Base-by-base conservation (phyloP, 2,329 filamentous ascomycete genomes). In the Xylaria sp. region DNA sequence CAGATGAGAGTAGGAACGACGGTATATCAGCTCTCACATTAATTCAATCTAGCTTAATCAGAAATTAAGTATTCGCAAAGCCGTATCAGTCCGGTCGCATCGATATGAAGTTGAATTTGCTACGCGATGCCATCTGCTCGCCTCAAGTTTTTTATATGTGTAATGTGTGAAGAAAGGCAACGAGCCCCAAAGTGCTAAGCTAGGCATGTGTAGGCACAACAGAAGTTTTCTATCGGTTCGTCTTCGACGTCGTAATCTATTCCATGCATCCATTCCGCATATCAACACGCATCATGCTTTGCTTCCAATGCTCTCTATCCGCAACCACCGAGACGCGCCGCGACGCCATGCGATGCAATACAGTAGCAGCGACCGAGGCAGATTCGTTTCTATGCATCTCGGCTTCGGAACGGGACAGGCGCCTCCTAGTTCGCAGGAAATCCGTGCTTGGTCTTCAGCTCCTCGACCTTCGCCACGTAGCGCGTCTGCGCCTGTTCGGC, bases 391-490 rank as follows among this genome's bases (percentile, higher is more conserved):
- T 13, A 34, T 34, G n/a, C n/a, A n/a, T n/a, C n/a, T n/a, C 29
- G 4, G 9, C 20, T 50, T 53, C 55, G 44, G 47, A 52, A 55
- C 50, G 44, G 50, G 47, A 54, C 56, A 87, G 78, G 70, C 78
- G 85, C 83, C 59, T 66, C 73, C 81, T 87, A 87, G 74, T 82
- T 77, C 58, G 76, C 79, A 70, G 90, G 83, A 72, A 79, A 89
- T 54, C 87, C 88, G 73, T 87, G 83, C 71, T 83, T 82, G 56
- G 67, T 74, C 82, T 94, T 91, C 69, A 95, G 74, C 67, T 78
- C 72, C 74, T 91, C 85, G 61, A 94, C 85, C 57, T 88, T 77
- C 63, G 80, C 78, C 66, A 95, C 82, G 76, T 96, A 97, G 69
- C 82, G 77, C 71, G 84, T 79, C 82, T 95, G 88, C 18, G 92